Conservation (phyloP, 306 rosid species). For the Fagus sylvatica region DNA sequence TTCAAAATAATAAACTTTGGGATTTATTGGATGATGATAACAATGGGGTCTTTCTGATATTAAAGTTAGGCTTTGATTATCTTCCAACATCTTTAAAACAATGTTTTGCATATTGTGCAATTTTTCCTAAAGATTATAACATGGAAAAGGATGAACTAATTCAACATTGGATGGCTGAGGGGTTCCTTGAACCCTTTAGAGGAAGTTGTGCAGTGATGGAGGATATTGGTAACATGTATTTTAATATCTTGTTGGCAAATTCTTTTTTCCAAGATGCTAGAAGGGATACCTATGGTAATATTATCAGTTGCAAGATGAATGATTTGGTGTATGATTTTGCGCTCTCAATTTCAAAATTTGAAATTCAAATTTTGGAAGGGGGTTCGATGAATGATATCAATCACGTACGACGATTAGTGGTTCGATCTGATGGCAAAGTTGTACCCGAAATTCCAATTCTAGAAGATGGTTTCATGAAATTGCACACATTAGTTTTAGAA, state of each 20-base stretch:
- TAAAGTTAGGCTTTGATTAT: not conserved
- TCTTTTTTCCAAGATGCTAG: constrained; percentile 15
- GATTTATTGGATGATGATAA: too few relatives aligned
- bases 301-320: constrained; percentile 9
- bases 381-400: not conserved
- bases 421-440: too few relatives aligned
- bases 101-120: constrained; percentile 28
- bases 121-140: not conserved
- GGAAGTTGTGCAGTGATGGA: not conserved
- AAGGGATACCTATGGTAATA: not conserved
- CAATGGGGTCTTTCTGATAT: too few relatives aligned
- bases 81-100: constrained; percentile 13
- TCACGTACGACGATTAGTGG: too few relatives aligned
- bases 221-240: too few relatives aligned
- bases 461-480: not conserved
- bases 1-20: not conserved
- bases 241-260: constrained; percentile 1
- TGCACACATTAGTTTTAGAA: not conserved
- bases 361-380: not conserved
- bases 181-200: not conserved
- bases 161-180: constrained; percentile 18
- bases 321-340: constrained; percentile 29
- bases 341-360: not conserved
- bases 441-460: not conserved
- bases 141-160: not conserved